Evolutionary conservation across 768 basidiomycete genomes (phyloP), one percentile per base, ranked within the genome.

Genomic region (Trametes coccinea): DNA sequence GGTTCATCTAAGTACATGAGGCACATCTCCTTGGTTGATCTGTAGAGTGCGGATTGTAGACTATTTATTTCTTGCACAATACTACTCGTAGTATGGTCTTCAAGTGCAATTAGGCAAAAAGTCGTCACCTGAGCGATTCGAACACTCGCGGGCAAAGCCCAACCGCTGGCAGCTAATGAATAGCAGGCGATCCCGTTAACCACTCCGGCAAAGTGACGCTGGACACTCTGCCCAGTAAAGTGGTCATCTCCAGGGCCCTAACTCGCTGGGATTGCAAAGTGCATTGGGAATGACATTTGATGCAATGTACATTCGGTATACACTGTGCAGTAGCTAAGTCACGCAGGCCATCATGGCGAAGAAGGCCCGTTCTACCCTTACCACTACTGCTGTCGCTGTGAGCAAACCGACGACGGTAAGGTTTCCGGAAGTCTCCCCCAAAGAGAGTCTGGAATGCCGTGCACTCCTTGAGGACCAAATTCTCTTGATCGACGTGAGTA

Each of bases 121-220:
- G 73, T 46, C 81, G 81, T 81, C 80, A 81, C 81, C 81, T 83
- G 79, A 74, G 81, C 80, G 81, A 82, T 82, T 82, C 80, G 82
- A 82, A 82, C 82, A 80, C 81, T 74, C 80, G 81, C 81, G 81
- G 76, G 79, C 81, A 83, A 80, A 82, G 82, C 79, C 76, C 81
- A 82, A 81, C 80, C 81, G 81, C 81, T 83, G 47, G 53, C 67
- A 70, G 65, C 66, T 66, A 67, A 22, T 61, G 55, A 73, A 67
- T 78, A 78, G 76, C 76, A 77, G 75, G 76, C 76, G 75, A 77
- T 75, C 75, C 76, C 76, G 76, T 90, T 91, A 90, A 92, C 89
- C 89, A 91, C 90, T 92, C 89, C 89, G 89, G 89, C 89, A 92
- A 91, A 90, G 89, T 89, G 87, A 89, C 87, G 56, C 65, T 55